Evolutionary conservation across 768 basidiomycete genomes (phyloP).

Genomic region (Russula ochroleuca): DNA sequence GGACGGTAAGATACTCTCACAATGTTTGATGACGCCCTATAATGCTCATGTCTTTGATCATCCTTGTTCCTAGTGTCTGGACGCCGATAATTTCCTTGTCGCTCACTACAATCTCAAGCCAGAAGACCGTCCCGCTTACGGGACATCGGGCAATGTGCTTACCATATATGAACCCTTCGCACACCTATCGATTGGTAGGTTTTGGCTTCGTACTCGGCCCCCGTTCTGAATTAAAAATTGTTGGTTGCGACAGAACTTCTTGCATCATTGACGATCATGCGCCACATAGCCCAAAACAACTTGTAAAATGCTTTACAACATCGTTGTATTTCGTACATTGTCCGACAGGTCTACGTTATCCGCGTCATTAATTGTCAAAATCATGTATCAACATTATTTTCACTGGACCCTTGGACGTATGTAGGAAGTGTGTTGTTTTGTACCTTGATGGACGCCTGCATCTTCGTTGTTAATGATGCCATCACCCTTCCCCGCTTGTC

Average conservation of each 20-base stretch:
- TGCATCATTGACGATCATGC: constrained; percentile 27
- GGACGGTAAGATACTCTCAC: constrained; percentile 52
- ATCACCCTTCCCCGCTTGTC: not conserved
- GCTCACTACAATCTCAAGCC: constrained; percentile 65
- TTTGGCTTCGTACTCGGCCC: no score
- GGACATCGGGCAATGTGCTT: constrained; percentile 58
- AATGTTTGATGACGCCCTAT: constrained; percentile 13
- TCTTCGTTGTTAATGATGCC: not conserved
- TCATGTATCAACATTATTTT: not conserved
- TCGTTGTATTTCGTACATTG: not conserved
- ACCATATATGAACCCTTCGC: constrained; percentile 55
- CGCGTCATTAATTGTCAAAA: constrained; percentile 8
- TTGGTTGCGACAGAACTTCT: constrained; percentile 22
- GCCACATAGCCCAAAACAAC: constrained; percentile 29
- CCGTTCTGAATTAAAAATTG: not conserved
- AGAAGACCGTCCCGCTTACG: constrained; percentile 49
- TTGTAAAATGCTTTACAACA: constrained; percentile 11
- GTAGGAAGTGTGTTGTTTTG: not conserved
- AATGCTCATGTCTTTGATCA: not conserved
- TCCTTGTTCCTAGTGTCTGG: constrained; percentile 47
- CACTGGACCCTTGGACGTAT: constrained; percentile 2
- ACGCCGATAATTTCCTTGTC: constrained; percentile 50
- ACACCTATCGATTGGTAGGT: constrained; percentile 51
- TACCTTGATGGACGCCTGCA: not conserved
- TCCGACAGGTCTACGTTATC: constrained; percentile 10